Conservation (phyloP, 164 flowering plant genomes). For the Saururus chinensis region DNA sequence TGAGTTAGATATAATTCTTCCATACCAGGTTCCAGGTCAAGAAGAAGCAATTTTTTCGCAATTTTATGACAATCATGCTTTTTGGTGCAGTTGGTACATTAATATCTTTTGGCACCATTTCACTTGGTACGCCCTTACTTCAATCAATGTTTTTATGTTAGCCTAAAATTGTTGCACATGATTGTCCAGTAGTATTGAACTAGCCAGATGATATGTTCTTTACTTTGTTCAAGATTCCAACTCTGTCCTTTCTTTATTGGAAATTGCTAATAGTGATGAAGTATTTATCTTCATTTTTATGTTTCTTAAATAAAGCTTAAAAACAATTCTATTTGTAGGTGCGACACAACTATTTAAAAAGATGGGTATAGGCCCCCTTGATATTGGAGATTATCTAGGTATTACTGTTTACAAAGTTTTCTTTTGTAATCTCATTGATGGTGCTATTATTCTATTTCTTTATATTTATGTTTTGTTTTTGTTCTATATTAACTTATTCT, state of each 20-base stretch:
- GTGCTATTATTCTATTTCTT: not conserved
- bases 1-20: no score
- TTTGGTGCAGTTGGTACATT: constrained; percentile 73
- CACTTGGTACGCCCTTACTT: constrained; percentile 30
- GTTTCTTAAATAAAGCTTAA: no score
- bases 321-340: constrained; percentile 26
- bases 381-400: constrained; percentile 82
- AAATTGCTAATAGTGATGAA: no score
- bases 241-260: no score
- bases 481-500: not conserved
- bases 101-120: constrained; percentile 56
- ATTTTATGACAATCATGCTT: constrained; percentile 60
- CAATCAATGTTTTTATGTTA: no score
- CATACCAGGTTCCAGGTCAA: constrained; percentile 57
- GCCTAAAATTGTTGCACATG: no score
- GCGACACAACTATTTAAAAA: constrained; percentile 43
- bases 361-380: constrained; percentile 50
- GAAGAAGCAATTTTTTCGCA: constrained; percentile 70
- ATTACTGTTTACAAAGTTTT: constrained; percentile 4
- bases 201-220: no score
- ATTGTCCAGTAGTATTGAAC: no score
- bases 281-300: no score
- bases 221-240: no score
- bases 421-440: not conserved
- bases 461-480: not conserved